phyloP scores from a whole-genome alignment of 192 early-diverging fungal genomes.

The Linderina pennispora region DNA sequence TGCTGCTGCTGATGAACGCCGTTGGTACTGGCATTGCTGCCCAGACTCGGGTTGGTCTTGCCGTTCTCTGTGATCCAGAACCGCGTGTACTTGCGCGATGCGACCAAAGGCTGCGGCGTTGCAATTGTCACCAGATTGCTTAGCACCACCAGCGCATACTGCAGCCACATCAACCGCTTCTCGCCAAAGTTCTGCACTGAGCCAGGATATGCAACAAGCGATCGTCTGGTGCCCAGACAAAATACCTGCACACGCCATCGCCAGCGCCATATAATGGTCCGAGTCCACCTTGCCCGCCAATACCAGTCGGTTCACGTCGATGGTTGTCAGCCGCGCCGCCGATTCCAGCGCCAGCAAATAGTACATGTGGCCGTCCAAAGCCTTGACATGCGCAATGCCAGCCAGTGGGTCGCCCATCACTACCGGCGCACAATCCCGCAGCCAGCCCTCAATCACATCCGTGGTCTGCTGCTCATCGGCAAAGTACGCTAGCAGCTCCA shows the following conservation, averaged over 20 bases:
- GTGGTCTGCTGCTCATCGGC: conserved; percentile 30
- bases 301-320: conserved; percentile 15
- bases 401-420: conserved; percentile 5
- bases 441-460: conserved; percentile 16
- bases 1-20: too few species aligned
- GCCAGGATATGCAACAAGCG: conserved; percentile 1
- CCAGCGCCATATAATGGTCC: conserved; percentile 11
- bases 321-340: conserved; percentile 17
- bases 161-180: conserved; percentile 37
- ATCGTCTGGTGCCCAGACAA: conserved; percentile 24
- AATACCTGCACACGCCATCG: conserved; percentile 20
- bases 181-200: conserved; percentile 13
- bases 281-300: conserved; percentile 4
- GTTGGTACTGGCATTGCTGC: background rate
- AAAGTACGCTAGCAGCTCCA: conserved; percentile 35
- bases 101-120: conserved; percentile 21
- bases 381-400: conserved; percentile 6
- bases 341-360: conserved; percentile 39
- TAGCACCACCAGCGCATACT: conserved; percentile 32
- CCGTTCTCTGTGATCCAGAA: conserved; percentile 15
- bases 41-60: background rate
- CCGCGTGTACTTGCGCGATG: conserved; percentile 26
- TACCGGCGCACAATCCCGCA: conserved; percentile 9
- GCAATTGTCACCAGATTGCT: conserved; percentile 29
- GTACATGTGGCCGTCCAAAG: conserved; percentile 21